Evolutionary conservation across 805 yeast species (phyloP).

Genomic region (Clavispora carvajalis): DNA sequence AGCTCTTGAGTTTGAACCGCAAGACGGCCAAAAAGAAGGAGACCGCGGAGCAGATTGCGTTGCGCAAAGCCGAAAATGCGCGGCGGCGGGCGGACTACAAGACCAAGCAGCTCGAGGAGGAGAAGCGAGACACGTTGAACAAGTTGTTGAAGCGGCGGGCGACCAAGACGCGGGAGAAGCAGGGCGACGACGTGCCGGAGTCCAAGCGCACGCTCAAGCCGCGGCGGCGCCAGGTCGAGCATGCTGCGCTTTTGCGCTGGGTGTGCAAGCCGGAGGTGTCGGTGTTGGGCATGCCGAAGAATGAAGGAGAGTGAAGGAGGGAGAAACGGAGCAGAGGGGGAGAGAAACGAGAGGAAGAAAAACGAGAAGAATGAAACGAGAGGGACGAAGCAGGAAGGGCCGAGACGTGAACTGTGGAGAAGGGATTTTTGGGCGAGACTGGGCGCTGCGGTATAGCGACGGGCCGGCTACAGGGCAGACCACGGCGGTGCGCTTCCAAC

Average conservation of each 20-base stretch:
- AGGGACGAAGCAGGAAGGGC: too few species aligned
- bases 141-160: conserved; percentile 82
- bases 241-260: conserved; percentile 44
- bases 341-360: too few species aligned
- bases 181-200: conserved; percentile 22
- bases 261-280: conserved; percentile 19
- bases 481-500: too few species aligned
- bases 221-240: conserved; percentile 40
- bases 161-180: conserved; percentile 50
- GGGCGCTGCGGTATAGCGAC: too few species aligned
- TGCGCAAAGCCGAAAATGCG: conserved; percentile 81
- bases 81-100: conserved; percentile 81
- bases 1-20: conserved; percentile 19
- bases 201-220: conserved; percentile 20
- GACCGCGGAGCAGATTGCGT: conserved; percentile 78
- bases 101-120: conserved; percentile 81
- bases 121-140: conserved; percentile 86
- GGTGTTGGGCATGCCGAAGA: conserved; percentile 22
- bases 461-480: too few species aligned
- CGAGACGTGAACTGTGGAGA: too few species aligned
- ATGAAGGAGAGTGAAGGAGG: too few species aligned
- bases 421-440: too few species aligned
- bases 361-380: too few species aligned
- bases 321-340: too few species aligned
- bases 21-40: conserved; percentile 45